Percentiles rank a stretch among this genome's conserved stretches.
phyloP scores from a whole-genome alignment of 129 eudicot species.

The Flaveria linearis region DNA sequence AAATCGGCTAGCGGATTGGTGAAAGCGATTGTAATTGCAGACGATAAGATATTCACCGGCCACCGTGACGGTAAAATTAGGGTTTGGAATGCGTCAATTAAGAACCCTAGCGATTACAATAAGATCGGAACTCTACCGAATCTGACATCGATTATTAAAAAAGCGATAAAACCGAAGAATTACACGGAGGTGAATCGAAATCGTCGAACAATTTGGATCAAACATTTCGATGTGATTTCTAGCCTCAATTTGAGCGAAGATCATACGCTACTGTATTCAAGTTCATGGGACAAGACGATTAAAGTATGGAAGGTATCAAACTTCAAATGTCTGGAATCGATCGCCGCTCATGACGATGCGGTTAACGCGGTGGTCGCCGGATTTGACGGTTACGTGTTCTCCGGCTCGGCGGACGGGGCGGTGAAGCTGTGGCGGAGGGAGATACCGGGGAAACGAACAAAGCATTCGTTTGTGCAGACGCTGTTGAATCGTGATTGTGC shows the following conservation, averaged over 20 bases:
- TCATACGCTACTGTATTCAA: constrained; percentile 53
- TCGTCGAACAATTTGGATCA: constrained; percentile 55
- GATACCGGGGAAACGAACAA: constrained; percentile 66
- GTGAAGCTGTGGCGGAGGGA: constrained; percentile 69
- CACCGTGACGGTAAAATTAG: constrained; percentile 87
- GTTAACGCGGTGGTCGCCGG: constrained; percentile 54
- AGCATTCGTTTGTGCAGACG: constrained; percentile 55
- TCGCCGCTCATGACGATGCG: constrained; percentile 60
- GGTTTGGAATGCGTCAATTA: constrained; percentile 66
- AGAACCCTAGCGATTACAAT: constrained; percentile 61
- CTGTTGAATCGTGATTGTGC: constrained; percentile 70
- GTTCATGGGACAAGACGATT: constrained; percentile 66
- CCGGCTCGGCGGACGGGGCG: constrained; percentile 68
- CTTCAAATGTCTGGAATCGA: constrained; percentile 58
- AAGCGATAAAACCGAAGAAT: constrained; percentile 61
- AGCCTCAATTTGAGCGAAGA: constrained; percentile 66
- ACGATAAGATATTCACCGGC: constrained; percentile 61
- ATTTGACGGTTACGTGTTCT: constrained; percentile 54
- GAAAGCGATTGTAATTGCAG: constrained; percentile 66
- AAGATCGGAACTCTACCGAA: constrained; percentile 66
- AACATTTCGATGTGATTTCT: constrained; percentile 73
- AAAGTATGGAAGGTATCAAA: constrained; percentile 67
- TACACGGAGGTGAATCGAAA: constrained; percentile 53
- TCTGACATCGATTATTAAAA: constrained; percentile 49
- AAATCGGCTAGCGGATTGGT: constrained; percentile 80